Base-by-base conservation (phyloP, 768 basidiomycete genomes). In the Phaeotremella fagi region DNA sequence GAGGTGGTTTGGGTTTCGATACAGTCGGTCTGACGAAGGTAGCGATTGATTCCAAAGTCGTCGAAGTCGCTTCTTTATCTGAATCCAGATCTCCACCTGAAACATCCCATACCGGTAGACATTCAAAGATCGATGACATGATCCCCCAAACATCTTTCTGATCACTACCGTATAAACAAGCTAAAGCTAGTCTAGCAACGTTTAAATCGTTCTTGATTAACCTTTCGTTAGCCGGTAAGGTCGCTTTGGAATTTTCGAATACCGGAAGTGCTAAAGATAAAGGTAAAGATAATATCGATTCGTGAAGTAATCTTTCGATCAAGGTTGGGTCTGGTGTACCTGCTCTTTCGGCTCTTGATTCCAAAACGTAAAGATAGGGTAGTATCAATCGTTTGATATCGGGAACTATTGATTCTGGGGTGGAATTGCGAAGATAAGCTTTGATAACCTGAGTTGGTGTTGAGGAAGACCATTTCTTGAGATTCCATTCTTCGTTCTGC, bases 71-170 rank as follows among this genome's bases (percentile, higher is more conserved):
- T 55, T 89, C 89, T 45, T 79, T 82, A 53, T 87, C 81, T 36
- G 80, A 79, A 43, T 84, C 82, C 4, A 51, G 35, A 48, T 79
- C 81, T 24, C 50, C 49, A 2, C 59, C 71, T 3, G 78, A 58
- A 6, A 75, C 56, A 37, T 83, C 84, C 89, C 92, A 95, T 2
- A 85, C 94, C 0, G 94, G 94, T 27, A 98, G 79, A 69, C 92
- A 99, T 70, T 99, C 94, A 71, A 99, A 97, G 46, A 99, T 88
- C 27, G 79, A 78, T 60, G 86, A 88, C 91, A 95, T 97, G 3
- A 78, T 83, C 0, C 82, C 67, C 89, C 88, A 94, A 5, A 52
- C 46, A 53, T 82, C 78, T 28, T 55, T 45, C 50, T 80, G 81
- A 54, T 83, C 80, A 63, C 82, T 86, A 14, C 90, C 90, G 58